Evolutionary conservation across 1,284 basidiomycete genomes (phyloP), one percentile per base, ranked within the genome.

Genomic region (Sutorius eximius): DNA sequence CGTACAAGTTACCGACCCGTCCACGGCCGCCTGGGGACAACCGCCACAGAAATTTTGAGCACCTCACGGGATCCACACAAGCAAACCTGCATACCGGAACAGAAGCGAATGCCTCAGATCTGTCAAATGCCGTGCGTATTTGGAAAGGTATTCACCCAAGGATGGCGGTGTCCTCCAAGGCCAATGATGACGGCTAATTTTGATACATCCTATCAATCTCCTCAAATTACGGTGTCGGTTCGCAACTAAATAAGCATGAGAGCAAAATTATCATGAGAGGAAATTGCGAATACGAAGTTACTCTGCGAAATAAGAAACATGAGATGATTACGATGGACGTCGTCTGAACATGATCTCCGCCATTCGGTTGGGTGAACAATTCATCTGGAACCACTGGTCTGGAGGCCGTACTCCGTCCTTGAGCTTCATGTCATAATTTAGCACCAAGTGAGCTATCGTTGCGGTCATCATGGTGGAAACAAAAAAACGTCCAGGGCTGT

Each of bases 401-500:
- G 65, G 60, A n/a, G 73, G 73, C 20, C 73, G 66, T 27, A 67
- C 59, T 20, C 74, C 75, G 10, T 72, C 71, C 45, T 67, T 66
- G 30, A 70, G 55, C 41, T 65, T 65, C 37, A 76, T 63, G 53
- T 74, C 74, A 58, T 75, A 74, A 58, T 67, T 60, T 47, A 75
- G 50, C 15, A 76, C 60, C 52, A 74, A 56, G 56, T 74, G 63
- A 33, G 74, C 75, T 58, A 75, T 61, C 54, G 71, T 65, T 1
- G 66, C 58, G 20, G 74, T 75, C 58, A 75, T 59, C 58, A 65
- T 55, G 27, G 64, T 64, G 9, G 73, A 68, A 22, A 62, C 74
- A 55, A 74, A 76, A 59, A 75, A 76, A 32, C 75, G 65, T 1
- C 74, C 75, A 3, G 73, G 73, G 53, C 73, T 76, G 52, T 12